Base-by-base conservation (phyloP, 2,329 filamentous ascomycete species). In the Blumeriella jaapii region DNA sequence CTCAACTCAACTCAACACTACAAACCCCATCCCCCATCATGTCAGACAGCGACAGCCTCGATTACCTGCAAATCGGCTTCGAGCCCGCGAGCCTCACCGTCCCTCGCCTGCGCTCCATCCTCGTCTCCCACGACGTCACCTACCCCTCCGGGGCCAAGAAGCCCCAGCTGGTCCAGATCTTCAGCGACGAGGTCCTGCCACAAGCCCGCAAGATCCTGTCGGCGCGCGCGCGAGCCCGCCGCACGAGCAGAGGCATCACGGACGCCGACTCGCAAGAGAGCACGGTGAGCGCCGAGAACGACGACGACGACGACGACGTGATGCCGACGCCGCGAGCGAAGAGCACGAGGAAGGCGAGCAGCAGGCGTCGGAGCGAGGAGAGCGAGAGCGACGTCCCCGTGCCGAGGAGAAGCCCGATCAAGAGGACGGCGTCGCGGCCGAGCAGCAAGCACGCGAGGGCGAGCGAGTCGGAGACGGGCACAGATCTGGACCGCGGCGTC, bases 81-180 rank as follows among this genome's bases (percentile, higher is more conserved):
- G 85, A 98, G 57, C 77, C 91, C 13, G 69, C 71, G 54, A 74
- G 71, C 45, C 72, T 96, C 45, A 96, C 86, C 1, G 77, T 96
- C 31, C 86, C 91, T 17, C 81, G 82, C 29, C 67, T 98, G 50
- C 83, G 91, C 52, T 89, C 82, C 31, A 93, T 96, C 47, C 74
- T 98, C 39, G 82, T 96, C 52, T 81, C 77, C 46, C 84, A 98
- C 62, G 82, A 86, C 55, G 67, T 96, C 52, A 63, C 75, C 23
- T 96, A 94, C 56, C 80, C 87, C 4, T 78, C 84, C 0, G 87
- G 78, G 4, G 86, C 91, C 9, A 98, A 96, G 64, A 98, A 98
- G 64, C 65, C 75, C 0, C 80, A 93, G 54, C 74, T 98, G 14
- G 69, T 98, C 41, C 76, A 82, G 6, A 74, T 96, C 29, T 86